Evolutionary conservation across 495 filamentous ascomycete species (phyloP), one percentile per base, ranked within the genome.

Genomic region (Penicillium goetzii): DNA sequence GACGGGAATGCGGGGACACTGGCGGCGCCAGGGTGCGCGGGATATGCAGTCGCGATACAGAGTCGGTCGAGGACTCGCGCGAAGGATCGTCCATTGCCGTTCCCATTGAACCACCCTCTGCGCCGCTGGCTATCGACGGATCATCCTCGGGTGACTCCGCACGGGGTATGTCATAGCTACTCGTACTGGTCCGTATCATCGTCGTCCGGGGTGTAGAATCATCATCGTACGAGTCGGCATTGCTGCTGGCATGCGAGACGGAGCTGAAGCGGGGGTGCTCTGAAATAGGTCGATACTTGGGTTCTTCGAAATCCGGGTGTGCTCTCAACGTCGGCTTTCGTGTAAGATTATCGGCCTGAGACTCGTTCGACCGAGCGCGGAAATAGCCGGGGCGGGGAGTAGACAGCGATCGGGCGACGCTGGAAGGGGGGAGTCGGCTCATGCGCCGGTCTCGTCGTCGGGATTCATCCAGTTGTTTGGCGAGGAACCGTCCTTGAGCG

Each of bases 401-500:
- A 66, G 80, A 90, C 71, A 87, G 86, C 67, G 84, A 93, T 66
- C 90, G 89, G 28, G 90, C 90, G 45, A 93, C 90, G 36, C 90
- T 91, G 60, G 92, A 79, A 7, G 92, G 92, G 3, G 92, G 91
- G 47, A 99, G 76, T 54, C 94, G 84, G 76, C 93, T 96, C 74
- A 96, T 86, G 40, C 94, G 88, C 45, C 85, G 86, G 49, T 88
- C 86, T 68, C 84, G 85, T 55, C 78, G 76, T 56, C 82, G 81
- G 59, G 87, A 90, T 61, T 92, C 88, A 67, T 96, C 88, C 40
- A 99, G 84, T 73, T 96, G 89, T 75, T 86, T 90, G n/a, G 92
- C 90, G 50, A 98, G 84, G 64, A 94, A 73, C 54, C 93, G 89
- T 60, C 92, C 93, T 65, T 97, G 93, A 61, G 91, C 84, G 19